These are phyloP conservation scores for Geotrichum fermentans DNA, from an alignment of 1,139 yeast genomes.

Conservation along the genomic window DNA sequence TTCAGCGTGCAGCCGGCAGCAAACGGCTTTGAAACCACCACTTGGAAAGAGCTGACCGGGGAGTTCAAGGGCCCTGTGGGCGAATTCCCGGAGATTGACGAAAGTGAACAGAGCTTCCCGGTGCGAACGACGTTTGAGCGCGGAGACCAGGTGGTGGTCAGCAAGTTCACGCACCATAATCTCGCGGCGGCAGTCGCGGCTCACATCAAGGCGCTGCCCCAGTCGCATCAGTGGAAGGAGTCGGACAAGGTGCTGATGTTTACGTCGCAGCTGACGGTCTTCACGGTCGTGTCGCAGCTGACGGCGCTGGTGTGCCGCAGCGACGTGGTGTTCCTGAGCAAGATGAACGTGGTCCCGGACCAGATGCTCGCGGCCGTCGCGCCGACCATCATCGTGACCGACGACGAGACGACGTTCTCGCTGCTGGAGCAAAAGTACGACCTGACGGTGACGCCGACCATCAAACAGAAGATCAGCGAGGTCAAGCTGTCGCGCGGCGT, in stretches of 20 bases:
- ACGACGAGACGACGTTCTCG: constrained; percentile 32
- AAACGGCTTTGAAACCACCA: not conserved
- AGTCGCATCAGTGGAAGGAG: constrained; percentile 31
- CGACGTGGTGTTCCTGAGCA: constrained; percentile 30
- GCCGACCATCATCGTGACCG: constrained; percentile 34
- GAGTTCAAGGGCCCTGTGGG: not conserved
- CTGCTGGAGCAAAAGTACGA: constrained; percentile 25
- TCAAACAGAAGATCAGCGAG: constrained; percentile 25
- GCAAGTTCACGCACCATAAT: constrained; percentile 26
- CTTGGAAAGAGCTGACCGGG: constrained; percentile 7
- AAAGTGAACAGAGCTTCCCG: constrained; percentile 2
- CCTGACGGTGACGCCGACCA: constrained; percentile 20
- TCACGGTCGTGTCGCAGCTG: constrained; percentile 32
- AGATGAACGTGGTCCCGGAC: constrained; percentile 29
- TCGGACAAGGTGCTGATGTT: constrained; percentile 34
- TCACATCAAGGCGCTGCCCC: constrained; percentile 36
- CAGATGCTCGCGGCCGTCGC: constrained; percentile 24
- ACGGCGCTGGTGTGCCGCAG: constrained; percentile 34
- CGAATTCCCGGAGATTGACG: constrained; percentile 5
- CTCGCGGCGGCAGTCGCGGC: constrained; percentile 37
- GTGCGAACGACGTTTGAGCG: not conserved
- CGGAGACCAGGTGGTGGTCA: not conserved
- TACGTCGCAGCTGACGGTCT: constrained; percentile 30
- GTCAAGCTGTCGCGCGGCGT: constrained; percentile 30
- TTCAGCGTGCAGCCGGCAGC: constrained; percentile 2